phyloP scores from a whole-genome alignment of 441 rosid species.

The Brassica balearica region DNA sequence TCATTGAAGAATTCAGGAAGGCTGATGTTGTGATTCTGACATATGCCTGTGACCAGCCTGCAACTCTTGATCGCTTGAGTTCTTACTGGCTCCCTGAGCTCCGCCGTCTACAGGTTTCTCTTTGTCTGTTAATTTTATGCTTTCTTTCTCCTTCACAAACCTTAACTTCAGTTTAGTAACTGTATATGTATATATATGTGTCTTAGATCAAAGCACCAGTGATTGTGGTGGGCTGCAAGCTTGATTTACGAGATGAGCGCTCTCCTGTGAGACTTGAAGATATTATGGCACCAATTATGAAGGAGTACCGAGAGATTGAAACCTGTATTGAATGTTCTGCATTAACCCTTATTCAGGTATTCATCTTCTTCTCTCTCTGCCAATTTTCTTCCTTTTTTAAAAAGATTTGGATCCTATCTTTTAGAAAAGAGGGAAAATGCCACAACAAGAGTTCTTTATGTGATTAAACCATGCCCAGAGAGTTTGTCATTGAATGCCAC shows the following conservation, averaged over 20 bases:
- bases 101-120: conserved; percentile 56
- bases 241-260: conserved; percentile 69
- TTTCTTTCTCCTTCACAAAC: neutral
- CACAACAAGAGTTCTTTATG: neutral
- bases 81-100: conserved; percentile 70
- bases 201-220: conserved; percentile 69
- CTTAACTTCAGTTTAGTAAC: neutral
- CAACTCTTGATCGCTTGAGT: conserved; percentile 56
- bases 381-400: neutral
- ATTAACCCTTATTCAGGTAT: conserved; percentile 65
- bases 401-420: neutral
- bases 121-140: neutral
- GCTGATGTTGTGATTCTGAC: conserved; percentile 68
- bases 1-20: conserved; percentile 59
- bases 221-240: conserved; percentile 78
- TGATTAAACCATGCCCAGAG: neutral
- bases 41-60: conserved; percentile 58
- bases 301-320: conserved; percentile 77
- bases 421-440: neutral
- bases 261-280: conserved; percentile 62
- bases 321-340: conserved; percentile 86
- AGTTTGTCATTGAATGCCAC: neutral
- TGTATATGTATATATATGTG: neutral
- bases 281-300: conserved; percentile 79
- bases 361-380: neutral